Conservation (phyloP, 192 early-diverging fungal species). For the Umbelopsis isabellina region DNA sequence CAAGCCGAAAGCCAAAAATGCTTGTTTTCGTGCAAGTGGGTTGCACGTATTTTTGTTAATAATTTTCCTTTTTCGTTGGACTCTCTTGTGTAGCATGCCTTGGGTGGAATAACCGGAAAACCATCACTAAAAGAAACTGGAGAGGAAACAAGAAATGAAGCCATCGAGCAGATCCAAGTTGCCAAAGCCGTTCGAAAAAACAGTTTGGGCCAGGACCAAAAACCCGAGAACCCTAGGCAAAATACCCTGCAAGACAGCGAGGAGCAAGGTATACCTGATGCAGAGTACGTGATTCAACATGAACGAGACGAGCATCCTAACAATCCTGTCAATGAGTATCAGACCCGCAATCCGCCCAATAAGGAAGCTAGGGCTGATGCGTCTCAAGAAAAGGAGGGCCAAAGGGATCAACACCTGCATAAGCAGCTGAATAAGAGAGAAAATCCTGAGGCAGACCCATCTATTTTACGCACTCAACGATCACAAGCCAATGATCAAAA, state of each 20-base stretch:
- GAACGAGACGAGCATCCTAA: slow-evolving; percentile 13
- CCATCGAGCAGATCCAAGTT: slow-evolving; percentile 10
- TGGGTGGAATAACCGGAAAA: neutral
- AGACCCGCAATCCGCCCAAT: neutral
- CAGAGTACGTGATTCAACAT: slow-evolving; percentile 7
- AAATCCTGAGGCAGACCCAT: slow-evolving; percentile 1
- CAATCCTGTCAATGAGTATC: slow-evolving; percentile 17
- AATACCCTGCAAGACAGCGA: neutral
- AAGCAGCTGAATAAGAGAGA: slow-evolving; percentile 7
- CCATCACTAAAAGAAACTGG: slow-evolving; percentile 13
- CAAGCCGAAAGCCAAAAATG: too few species aligned
- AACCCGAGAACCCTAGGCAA: neutral
- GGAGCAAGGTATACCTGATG: neutral
- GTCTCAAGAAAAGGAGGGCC: neutral
- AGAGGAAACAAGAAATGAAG: slow-evolving; percentile 4
- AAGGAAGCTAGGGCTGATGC: neutral
- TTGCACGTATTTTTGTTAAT: neutral
- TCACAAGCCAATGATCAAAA: too few species aligned
- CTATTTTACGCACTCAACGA: slow-evolving; percentile 5
- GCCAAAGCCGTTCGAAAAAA: neutral
- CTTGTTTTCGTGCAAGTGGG: too few species aligned
- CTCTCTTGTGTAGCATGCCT: neutral
- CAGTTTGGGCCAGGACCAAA: neutral
- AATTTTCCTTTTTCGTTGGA: neutral
- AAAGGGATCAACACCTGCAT: neutral